phyloP scores from a whole-genome alignment of 2,329 filamentous ascomycete genomes.

The Diaporthe capsici region DNA sequence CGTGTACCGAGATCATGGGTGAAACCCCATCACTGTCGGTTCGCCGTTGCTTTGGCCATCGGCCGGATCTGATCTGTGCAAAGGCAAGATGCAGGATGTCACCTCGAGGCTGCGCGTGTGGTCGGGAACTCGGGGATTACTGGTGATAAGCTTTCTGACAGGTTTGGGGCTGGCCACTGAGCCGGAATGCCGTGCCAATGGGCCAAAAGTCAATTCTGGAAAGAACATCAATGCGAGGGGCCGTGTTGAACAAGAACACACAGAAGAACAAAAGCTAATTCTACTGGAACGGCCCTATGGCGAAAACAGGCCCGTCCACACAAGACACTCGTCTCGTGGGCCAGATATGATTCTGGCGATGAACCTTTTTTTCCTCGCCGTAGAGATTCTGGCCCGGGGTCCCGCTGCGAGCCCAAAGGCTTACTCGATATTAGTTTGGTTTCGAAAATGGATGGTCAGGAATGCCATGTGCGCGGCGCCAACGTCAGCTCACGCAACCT shows the following conservation, averaged over 20 bases:
- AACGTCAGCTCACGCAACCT: constrained; percentile 23
- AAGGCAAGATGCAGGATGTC: constrained; percentile 24
- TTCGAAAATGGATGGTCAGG: not conserved
- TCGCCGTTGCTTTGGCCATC: constrained; percentile 22
- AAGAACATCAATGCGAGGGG: not conserved
- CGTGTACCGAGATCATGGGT: constrained; percentile 30
- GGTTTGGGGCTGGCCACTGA: constrained; percentile 13
- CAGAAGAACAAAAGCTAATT: not conserved
- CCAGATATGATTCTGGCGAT: not conserved
- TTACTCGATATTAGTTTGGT: constrained; percentile 16
- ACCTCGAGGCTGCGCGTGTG: not conserved
- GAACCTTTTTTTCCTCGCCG: not conserved
- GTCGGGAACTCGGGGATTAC: constrained; percentile 12
- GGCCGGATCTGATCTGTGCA: constrained; percentile 25
- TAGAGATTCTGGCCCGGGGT: not conserved
- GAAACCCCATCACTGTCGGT: constrained; percentile 6
- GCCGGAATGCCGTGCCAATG: constrained; percentile 5
- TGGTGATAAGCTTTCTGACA: constrained; percentile 25
- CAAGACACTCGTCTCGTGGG: not conserved
- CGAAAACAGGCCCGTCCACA: not conserved
- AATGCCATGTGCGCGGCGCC: constrained; percentile 19
- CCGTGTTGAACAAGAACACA: not conserved
- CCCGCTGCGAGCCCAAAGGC: constrained; percentile 9
- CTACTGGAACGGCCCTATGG: not conserved
- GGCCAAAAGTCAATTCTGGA: constrained; percentile 18